A percentile compares a stretch with the other conserved stretches of the same genome.
These are phyloP conservation scores for Sutorius australiensis DNA, from an alignment of 768 basidiomycete genomes.

Conservation along the genomic window DNA sequence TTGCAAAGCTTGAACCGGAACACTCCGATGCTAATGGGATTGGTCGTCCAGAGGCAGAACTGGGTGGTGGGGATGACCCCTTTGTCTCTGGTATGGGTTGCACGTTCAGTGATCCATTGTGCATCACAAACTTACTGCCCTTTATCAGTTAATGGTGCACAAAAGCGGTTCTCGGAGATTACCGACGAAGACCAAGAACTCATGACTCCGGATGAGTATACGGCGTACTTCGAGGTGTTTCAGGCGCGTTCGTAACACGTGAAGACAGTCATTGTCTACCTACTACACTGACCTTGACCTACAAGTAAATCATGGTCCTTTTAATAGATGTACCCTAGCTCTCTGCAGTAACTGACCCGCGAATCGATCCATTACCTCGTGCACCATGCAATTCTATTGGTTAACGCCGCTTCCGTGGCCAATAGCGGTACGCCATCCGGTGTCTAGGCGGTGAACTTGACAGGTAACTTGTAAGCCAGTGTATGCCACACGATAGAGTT, in stretches of 20 bases:
- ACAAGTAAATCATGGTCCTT: neutral
- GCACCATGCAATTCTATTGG: neutral
- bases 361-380: neutral
- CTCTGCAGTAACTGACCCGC: slow-evolving; percentile 1
- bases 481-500: too few relatives aligned
- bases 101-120: neutral
- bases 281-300: slow-evolving; percentile 15
- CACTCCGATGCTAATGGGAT: slow-evolving; percentile 18
- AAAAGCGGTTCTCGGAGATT: slow-evolving; percentile 71
- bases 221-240: slow-evolving; percentile 70
- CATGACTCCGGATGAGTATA: slow-evolving; percentile 94
- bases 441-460: too few relatives aligned
- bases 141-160: slow-evolving; percentile 64
- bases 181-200: slow-evolving; percentile 90
- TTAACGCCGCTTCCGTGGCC: neutral
- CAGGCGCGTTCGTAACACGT: slow-evolving; percentile 38
- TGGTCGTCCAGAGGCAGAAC: neutral
- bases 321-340: slow-evolving; percentile 19
- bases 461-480: too few relatives aligned
- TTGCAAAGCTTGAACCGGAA: slow-evolving; percentile 40
- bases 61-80: slow-evolving; percentile 44
- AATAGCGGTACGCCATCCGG: too few relatives aligned
- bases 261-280: neutral
- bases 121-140: neutral
- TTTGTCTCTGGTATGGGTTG: slow-evolving; percentile 57